phyloP scores from a whole-genome alignment of 495 filamentous ascomycete genomes.

The Xylaria intraflava region DNA sequence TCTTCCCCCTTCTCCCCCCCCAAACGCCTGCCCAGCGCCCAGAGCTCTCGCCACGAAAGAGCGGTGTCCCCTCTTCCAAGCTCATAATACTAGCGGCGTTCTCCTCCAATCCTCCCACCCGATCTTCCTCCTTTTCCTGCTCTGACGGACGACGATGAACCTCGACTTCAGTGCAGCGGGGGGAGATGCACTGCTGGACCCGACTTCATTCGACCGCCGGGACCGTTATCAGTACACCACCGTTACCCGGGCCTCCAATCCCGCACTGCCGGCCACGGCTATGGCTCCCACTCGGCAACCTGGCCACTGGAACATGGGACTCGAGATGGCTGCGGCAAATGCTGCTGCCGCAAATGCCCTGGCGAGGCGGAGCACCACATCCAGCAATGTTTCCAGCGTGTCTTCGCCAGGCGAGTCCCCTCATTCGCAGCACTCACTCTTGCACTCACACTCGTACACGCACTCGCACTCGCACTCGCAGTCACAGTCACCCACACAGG shows the following conservation, averaged over 20 bases:
- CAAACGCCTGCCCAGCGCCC: conserved; percentile 16
- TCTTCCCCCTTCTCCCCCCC: conserved; percentile 16
- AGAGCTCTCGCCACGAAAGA: conserved; percentile 29
- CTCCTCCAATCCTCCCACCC: conserved; percentile 29
- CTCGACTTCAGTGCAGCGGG: conserved; percentile 49
- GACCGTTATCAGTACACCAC: conserved; percentile 46
- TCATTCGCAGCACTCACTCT: conserved; percentile 27
- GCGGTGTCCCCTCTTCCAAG: conserved; percentile 31
- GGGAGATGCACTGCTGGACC: conserved; percentile 48
- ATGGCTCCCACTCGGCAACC: conserved; percentile 40
- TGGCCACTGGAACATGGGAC: conserved; percentile 36
- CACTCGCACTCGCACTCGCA: conserved; percentile 13
- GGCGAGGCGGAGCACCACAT: conserved; percentile 30
- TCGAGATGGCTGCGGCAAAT: conserved; percentile 39
- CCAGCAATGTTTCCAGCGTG: conserved; percentile 33
- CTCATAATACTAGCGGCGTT: conserved; percentile 34
- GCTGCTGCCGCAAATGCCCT: conserved; percentile 5
- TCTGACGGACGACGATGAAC: conserved; percentile 45
- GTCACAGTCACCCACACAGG: conserved; percentile 36
- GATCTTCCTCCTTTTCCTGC: conserved; percentile 28
- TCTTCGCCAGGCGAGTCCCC: conserved; percentile 42
- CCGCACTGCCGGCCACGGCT: conserved; percentile 34
- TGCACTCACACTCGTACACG: conserved; percentile 10
- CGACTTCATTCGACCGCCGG: conserved; percentile 47
- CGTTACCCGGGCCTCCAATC: conserved; percentile 35